Base-by-base conservation (phyloP, 768 basidiomycete genomes). In the Pluteus cervinus region DNA sequence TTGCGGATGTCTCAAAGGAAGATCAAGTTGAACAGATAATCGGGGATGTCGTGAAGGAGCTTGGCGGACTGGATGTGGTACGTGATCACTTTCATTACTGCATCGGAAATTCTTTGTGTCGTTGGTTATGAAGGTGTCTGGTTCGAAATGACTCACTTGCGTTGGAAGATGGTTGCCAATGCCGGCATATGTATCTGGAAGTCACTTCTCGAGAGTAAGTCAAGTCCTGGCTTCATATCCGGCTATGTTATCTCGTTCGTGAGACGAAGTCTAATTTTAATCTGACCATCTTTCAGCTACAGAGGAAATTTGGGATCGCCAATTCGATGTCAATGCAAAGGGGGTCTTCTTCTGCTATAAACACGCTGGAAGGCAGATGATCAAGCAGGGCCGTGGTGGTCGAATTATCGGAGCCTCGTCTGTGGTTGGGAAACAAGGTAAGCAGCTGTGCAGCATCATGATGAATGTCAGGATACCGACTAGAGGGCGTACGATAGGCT, bases 311-410 rank as follows among this genome's bases (percentile, higher is more conserved):
- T 69, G 59, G 63, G 64, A 78, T 48, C 55, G 48, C 49, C 24
- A 57, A 5, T 57, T 71, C 42, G 58, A 64, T 4, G 58, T 81
- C 47, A 82, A 83, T 47, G 61, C 69, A 42, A 67, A 72, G 37
- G 79, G 78, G 24, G 57, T 66, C 2, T 79, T 75, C 58, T 64
- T 75, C 43, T 81, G 76, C 51, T 81, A 81, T 29, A 76, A 80
- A 37, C 65, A 79, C 41, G 81, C 79, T 2, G 79, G 74, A 12
- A 60, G 58, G 36, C 71, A 75, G 46, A 83, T 83, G 81, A 53
- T 56, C 17, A 63, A 79, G 7, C 73, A 75, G 55, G 66, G 69
- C 0, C 58, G 55, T 4, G 69, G 75, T 11, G 75, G 79, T 1
- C 61, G 71, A 12, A 75, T 83, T 41, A 66, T 81, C 18, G 71